phyloP scores from a whole-genome alignment of 495 filamentous ascomycete genomes.

The Bacidia rubella region DNA sequence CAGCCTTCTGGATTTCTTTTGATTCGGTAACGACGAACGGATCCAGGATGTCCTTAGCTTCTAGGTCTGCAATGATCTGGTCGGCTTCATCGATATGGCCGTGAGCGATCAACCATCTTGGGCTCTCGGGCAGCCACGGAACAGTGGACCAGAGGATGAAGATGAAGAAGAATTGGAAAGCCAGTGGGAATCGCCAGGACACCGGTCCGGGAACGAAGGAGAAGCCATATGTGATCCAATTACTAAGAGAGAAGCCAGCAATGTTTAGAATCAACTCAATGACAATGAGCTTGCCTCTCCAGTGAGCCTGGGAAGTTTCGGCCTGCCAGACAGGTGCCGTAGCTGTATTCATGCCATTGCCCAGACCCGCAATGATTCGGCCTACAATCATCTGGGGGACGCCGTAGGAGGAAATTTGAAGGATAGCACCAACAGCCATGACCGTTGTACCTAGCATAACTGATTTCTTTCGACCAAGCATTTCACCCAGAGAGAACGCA shows the following conservation, averaged over 20 bases:
- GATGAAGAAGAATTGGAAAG: slow-evolving; percentile 46
- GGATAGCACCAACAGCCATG: slow-evolving; percentile 47
- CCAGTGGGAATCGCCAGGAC: slow-evolving; percentile 43
- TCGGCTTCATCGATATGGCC: slow-evolving; percentile 32
- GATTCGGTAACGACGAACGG: slow-evolving; percentile 33
- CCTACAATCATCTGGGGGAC: slow-evolving; percentile 52
- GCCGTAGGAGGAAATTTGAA: slow-evolving; percentile 49
- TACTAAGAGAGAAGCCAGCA: slow-evolving; percentile 38
- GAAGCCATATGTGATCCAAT: slow-evolving; percentile 48
- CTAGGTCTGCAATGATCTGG: slow-evolving; percentile 35
- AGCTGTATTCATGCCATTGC: slow-evolving; percentile 53
- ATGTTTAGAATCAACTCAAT: slow-evolving; percentile 50
- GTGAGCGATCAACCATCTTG: slow-evolving; percentile 38
- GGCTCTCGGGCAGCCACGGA: slow-evolving; percentile 43
- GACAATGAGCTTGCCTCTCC: slow-evolving; percentile 47
- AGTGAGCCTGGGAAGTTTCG: slow-evolving; percentile 44
- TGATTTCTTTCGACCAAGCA: slow-evolving; percentile 42
- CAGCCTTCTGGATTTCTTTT: slow-evolving; percentile 35
- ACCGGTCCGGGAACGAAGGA: slow-evolving; percentile 32
- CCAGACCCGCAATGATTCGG: slow-evolving; percentile 45
- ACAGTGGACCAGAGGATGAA: slow-evolving; percentile 35
- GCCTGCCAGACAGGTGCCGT: slow-evolving; percentile 54
- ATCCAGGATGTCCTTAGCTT: slow-evolving; percentile 31
- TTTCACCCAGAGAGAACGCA: slow-evolving; percentile 45
- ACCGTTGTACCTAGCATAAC: slow-evolving; percentile 42